A percentile compares a stretch with the other conserved stretches of the same genome.
Conservation (phyloP, 2,329 filamentous ascomycete genomes). For the Trichocomaceae sp. region DNA sequence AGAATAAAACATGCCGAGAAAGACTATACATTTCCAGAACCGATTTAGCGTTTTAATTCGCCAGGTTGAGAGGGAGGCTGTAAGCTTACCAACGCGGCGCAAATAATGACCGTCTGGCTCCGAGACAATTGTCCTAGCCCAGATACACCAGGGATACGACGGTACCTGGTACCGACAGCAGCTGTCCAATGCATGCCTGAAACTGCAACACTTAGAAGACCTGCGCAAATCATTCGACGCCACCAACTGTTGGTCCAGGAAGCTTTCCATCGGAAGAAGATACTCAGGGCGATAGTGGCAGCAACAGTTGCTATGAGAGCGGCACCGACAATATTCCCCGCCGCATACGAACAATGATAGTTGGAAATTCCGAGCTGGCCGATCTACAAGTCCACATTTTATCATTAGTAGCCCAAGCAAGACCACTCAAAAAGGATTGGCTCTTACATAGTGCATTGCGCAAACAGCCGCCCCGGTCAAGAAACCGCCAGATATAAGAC, state of each 20-base stretch:
- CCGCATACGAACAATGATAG: slow-evolving; percentile 59
- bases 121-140: slow-evolving; percentile 45
- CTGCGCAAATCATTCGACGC: slow-evolving; percentile 62
- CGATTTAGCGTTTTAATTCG: background rate
- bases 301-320: slow-evolving; percentile 66
- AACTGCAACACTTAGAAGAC: slow-evolving; percentile 65
- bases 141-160: slow-evolving; percentile 43
- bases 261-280: slow-evolving; percentile 72
- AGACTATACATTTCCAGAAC: slow-evolving; percentile 40
- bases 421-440: background rate
- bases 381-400: slow-evolving; percentile 30
- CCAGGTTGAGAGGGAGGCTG: too few relatives aligned
- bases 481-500: slow-evolving; percentile 57
- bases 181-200: slow-evolving; percentile 87
- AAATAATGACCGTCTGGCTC: slow-evolving; percentile 64
- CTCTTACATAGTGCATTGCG: slow-evolving; percentile 66
- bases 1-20: slow-evolving; percentile 57
- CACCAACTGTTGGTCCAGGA: slow-evolving; percentile 74
- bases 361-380: slow-evolving; percentile 79
- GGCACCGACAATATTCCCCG: slow-evolving; percentile 58
- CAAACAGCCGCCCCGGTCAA: slow-evolving; percentile 70
- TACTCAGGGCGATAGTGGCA: slow-evolving; percentile 60
- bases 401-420: background rate
- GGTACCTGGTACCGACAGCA: slow-evolving; percentile 63
- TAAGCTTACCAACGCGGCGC: slow-evolving; percentile 58